phyloP scores from a whole-genome alignment of 129 eudicot genomes.

The Calendula officinalis region DNA sequence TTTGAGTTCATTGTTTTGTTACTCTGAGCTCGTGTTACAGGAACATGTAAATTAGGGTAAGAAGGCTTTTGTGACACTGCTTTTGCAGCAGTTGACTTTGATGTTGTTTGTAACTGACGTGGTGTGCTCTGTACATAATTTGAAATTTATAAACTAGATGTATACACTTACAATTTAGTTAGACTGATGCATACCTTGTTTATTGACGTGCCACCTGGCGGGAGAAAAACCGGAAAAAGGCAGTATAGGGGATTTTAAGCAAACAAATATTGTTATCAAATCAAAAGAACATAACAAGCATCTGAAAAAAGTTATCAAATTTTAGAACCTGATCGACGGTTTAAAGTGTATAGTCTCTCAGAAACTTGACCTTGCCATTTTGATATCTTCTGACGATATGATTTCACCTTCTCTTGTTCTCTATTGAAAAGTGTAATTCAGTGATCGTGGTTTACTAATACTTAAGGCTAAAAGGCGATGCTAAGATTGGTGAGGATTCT shows the following conservation, averaged over 20 bases:
- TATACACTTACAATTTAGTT: constrained; percentile 50
- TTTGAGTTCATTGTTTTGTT: constrained; percentile 43
- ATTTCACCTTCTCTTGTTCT: constrained; percentile 90
- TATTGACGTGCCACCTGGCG: constrained; percentile 58
- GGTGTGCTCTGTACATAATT: constrained; percentile 26
- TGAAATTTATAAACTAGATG: constrained; percentile 6
- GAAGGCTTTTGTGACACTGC: constrained; percentile 38
- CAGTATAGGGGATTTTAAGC: constrained; percentile 25
- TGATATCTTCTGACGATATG: constrained; percentile 83
- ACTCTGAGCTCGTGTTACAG: constrained; percentile 38
- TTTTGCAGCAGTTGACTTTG: constrained; percentile 34
- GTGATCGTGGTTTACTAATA: not conserved
- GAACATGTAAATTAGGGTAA: constrained; percentile 33
- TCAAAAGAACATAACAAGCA: constrained; percentile 1
- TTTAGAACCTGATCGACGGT: constrained; percentile 66
- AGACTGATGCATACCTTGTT: constrained; percentile 76
- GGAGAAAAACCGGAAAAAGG: constrained; percentile 16
- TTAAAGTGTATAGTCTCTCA: constrained; percentile 65
- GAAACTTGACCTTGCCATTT: constrained; percentile 91
- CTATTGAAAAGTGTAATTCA: constrained; percentile 32
- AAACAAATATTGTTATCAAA: not conserved
- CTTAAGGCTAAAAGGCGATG: too few relatives aligned
- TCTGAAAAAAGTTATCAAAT: constrained; percentile 1
- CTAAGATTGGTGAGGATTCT: too few relatives aligned
- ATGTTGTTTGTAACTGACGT: constrained; percentile 41